Base-by-base conservation (phyloP, 2,329 filamentous ascomycete genomes). In the Phialocephala sp. region DNA sequence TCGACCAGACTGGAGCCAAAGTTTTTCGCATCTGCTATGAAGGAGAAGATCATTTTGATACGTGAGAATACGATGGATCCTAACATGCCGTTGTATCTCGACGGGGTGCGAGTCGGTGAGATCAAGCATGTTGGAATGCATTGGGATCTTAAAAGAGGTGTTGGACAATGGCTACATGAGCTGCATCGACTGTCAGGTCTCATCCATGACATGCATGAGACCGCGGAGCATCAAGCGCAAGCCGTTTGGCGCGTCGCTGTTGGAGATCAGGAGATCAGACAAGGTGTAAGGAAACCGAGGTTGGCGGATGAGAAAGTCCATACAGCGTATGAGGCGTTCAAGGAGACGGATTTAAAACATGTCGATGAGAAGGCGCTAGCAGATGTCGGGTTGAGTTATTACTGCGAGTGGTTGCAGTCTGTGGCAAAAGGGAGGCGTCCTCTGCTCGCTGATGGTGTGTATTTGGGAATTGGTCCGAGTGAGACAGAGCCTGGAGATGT, bases 221-320 rank as follows among this genome's bases (percentile, higher is more conserved):
- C 20, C 18, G 24, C 57, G 18, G 22, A 45, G 36, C 8, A 60
- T 35, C 52, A 43, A 32, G 32, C 32, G 18, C 12, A 59, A 27
- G 62, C 58, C n/a, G 54, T 67, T 52, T 67, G 62, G 65, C 59
- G 62, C 2, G 60, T 63, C 1, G 62, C 65, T 14, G 65, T 67
- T 15, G 59, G 52, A 9, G 65, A 67, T 20, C 65, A 67, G 58
- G 62, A 67, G 22, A 65, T 67, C 43, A 35, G 62, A 20, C 62
- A 65, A 43, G 62, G 65, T 12, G 47, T 43, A 20, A 67, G 45
- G 36, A 67, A 67, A 43, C 62, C 63, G 8, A 61, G 65, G 54
- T 52, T 67, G 11, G 24, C 65, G 24, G 57, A 67, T 12, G 63
- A 59, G 54, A 67, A 60, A 22, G 39, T 68, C 32, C 32, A 45